A percentile compares a stretch with the other conserved stretches of the same genome.
phyloP scores from a whole-genome alignment of 176 grass and related monocot species.

The Carex pumila region DNA sequence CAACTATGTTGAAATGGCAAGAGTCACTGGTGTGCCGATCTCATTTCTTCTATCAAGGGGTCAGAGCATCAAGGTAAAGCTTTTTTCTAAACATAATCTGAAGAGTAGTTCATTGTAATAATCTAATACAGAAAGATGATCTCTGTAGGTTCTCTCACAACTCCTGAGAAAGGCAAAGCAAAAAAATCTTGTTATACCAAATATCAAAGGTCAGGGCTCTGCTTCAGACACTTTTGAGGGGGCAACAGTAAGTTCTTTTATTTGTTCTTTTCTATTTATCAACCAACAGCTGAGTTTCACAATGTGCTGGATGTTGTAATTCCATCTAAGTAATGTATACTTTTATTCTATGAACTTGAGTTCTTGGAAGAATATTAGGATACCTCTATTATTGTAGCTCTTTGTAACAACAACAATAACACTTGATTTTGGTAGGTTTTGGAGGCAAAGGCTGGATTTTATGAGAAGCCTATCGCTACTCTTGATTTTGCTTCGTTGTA shows the following conservation, averaged over 20 bases:
- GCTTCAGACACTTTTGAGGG: conserved; percentile 89
- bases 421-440: conserved; percentile 56
- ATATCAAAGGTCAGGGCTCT: conserved; percentile 84
- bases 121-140: conserved; percentile 28
- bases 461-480: conserved; percentile 96
- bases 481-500: conserved; percentile 99
- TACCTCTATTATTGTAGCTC: not conserved
- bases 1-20: conserved; percentile 99
- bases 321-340: not conserved
- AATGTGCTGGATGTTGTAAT: not conserved
- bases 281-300: not conserved
- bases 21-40: conserved; percentile 95
- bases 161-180: conserved; percentile 89
- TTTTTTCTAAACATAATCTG: not conserved
- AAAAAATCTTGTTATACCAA: conserved; percentile 95
- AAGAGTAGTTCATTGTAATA: conserved; percentile 7
- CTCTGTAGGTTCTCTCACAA: conserved; percentile 84
- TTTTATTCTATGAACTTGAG: not conserved
- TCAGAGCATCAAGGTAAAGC: conserved; percentile 88
- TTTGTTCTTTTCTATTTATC: not conserved
- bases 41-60: conserved; percentile 93
- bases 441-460: conserved; percentile 96
- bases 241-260: conserved; percentile 81
- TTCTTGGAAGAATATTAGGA: not conserved
- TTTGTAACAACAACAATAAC: not conserved